Percentiles rank a stretch among this genome's conserved stretches.
Evolutionary conservation across 257 asterid genomes (phyloP).

Genomic region (Scutellaria galericulata): DNA sequence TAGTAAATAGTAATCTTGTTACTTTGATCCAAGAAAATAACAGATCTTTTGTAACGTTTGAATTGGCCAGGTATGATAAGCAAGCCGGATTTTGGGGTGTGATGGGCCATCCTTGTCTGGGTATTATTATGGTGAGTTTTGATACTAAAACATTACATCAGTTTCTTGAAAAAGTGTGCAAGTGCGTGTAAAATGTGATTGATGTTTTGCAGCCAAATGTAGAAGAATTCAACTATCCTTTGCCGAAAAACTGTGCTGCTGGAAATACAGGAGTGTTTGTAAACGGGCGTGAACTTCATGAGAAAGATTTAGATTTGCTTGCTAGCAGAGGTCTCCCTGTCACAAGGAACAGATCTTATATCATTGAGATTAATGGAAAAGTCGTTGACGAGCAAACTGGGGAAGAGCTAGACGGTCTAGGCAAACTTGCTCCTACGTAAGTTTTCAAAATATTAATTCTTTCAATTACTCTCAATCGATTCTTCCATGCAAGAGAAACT

Average conservation of each 20-base stretch:
- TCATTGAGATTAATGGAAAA: conserved; percentile 76
- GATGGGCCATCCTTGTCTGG: conserved; percentile 90
- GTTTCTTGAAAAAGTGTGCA: not conserved
- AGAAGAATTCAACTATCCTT: conserved; percentile 75
- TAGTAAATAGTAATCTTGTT: not conserved
- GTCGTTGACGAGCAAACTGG: conserved; percentile 84
- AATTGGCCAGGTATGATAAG: conserved; percentile 70
- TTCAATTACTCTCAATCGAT: not conserved
- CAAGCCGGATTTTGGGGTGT: conserved; percentile 99
- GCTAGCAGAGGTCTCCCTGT: conserved; percentile 79
- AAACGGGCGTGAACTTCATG: conserved; percentile 92
- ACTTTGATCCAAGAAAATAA: conserved; percentile 31
- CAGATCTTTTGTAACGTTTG: conserved; percentile 21
- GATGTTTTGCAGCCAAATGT: conserved; percentile 78
- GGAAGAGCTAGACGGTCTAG: conserved; percentile 82
- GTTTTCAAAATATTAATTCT: conserved; percentile 31
- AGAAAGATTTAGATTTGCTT: conserved; percentile 84
- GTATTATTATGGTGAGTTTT: conserved; percentile 78
- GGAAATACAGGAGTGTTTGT: conserved; percentile 79
- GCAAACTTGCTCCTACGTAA: conserved; percentile 98
- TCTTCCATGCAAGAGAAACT: not conserved
- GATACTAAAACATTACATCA: conserved; percentile 7
- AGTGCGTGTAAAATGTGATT: conserved; percentile 8
- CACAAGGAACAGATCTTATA: conserved; percentile 63
- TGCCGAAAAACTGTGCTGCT: conserved; percentile 78